Evolutionary conservation across 2,329 filamentous ascomycete species (phyloP).

Genomic region (Aspergillus fructus): DNA sequence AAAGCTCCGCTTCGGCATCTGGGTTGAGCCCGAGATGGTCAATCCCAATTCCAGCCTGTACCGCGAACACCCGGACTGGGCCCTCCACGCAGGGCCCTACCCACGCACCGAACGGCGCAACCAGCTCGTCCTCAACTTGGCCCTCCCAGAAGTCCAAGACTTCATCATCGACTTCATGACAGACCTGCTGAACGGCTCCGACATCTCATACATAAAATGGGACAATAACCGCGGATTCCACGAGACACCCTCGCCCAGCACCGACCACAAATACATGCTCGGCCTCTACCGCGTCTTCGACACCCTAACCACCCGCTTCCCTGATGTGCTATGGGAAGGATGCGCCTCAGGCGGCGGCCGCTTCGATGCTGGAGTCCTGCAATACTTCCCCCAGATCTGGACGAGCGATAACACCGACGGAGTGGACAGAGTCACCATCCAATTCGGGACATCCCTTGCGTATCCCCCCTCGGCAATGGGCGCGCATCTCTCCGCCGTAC

Average conservation of each 20-base stretch:
- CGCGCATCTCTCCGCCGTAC: conserved; percentile 63
- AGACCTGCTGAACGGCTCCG: conserved; percentile 52
- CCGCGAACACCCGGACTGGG: conserved; percentile 64
- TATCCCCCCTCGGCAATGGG: conserved; percentile 66
- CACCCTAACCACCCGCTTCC: conserved; percentile 59
- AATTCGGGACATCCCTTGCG: conserved; percentile 62
- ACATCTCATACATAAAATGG: conserved; percentile 65
- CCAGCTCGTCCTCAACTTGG: conserved; percentile 63
- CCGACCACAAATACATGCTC: conserved; percentile 61
- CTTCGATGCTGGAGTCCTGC: conserved; percentile 62
- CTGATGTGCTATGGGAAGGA: conserved; percentile 64
- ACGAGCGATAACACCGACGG: conserved; percentile 66
- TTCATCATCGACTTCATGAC: conserved; percentile 60
- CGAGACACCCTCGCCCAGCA: conserved; percentile 55
- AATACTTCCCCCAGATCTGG: conserved; percentile 67
- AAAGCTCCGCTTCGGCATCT: conserved; percentile 61
- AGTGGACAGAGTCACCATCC: conserved; percentile 60
- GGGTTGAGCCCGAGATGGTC: conserved; percentile 70
- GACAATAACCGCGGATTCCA: conserved; percentile 67
- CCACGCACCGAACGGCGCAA: conserved; percentile 56
- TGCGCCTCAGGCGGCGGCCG: conserved; percentile 65
- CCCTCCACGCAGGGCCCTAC: conserved; percentile 57
- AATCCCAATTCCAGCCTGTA: conserved; percentile 63
- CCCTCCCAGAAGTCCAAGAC: conserved; percentile 61
- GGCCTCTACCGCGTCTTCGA: conserved; percentile 64